Base-by-base conservation (phyloP, 2,329 filamentous ascomycete species). In the Exophiala viscosa region DNA sequence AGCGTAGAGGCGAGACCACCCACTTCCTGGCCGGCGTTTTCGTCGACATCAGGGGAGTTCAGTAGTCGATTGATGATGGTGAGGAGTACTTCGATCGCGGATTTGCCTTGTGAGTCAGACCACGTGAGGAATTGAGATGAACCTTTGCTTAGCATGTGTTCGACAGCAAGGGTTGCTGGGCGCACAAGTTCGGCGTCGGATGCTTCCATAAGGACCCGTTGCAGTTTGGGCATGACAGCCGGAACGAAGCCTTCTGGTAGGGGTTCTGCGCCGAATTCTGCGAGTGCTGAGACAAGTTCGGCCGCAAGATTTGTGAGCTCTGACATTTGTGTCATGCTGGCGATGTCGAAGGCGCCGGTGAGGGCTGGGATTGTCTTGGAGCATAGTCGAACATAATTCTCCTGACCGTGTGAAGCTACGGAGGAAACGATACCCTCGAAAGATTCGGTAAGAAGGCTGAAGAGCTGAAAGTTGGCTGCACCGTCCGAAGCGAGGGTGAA, bases 11-110 rank as follows among this genome's bases (percentile, higher is more conserved):
- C 93, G 59, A 99, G 81, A 13, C 90, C 90, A 61, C 93, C 93
- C 39, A 99, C 91, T 73, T 99, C 92, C n/a, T 90, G 89, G 4
- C 92, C 93, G 14, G 90, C 88, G 64, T 92, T 90, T 65, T 99
- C 93, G 64, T 95, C 88, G n/a, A 97, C 86, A 1, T 80, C 73
- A 1, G 88, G 86, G 2, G 88, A 86, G 28, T 99, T 80, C 3
- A 99, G 80, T 43, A 92, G 88, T 68, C 96, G 93, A 34, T 63
- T 59, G 58, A 99, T 90, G 62, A 99, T 93, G 59, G 90, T 83
- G 43, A 99, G 80, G 53, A 90, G 89, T 28, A 95, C 85, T 69
- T 97, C 91, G 9, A 96, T 79, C 13, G 92, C 92, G 34, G 84
- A 87, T 63, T 90, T 89, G 36, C 88, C 87, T 40, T 79, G 82